phyloP scores from a whole-genome alignment of 1,139 yeast species.

The Scheffersomyces illinoinensis region DNA sequence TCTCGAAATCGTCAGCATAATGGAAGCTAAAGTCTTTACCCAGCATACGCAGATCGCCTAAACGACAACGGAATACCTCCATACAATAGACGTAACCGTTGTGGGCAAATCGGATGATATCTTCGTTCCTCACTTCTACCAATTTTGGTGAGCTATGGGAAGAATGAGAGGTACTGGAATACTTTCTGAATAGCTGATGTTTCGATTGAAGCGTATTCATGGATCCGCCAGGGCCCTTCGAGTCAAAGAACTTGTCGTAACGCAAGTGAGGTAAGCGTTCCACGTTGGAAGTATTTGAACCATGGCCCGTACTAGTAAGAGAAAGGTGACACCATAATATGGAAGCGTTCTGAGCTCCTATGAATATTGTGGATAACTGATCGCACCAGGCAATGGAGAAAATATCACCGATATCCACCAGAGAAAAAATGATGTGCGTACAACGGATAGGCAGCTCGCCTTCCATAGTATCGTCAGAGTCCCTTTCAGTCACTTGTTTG shows the following conservation, averaged over 20 bases:
- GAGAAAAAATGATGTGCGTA: constrained; percentile 74
- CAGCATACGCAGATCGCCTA: background rate
- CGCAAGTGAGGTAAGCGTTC: constrained; percentile 73
- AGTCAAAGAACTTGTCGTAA: constrained; percentile 86
- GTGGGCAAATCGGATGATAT: constrained; percentile 81
- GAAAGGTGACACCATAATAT: constrained; percentile 65
- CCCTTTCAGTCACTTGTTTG: background rate
- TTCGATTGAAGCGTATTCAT: constrained; percentile 34
- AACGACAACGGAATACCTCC: constrained; percentile 29
- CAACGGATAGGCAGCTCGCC: constrained; percentile 22
- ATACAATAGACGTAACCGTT: constrained; percentile 85
- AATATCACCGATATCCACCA: constrained; percentile 90
- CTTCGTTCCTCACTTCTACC: constrained; percentile 67
- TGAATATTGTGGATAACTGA: constrained; percentile 58
- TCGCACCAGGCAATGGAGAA: constrained; percentile 79
- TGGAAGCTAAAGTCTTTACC: constrained; percentile 21
- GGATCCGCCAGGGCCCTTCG: constrained; percentile 80
- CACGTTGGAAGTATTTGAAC: constrained; percentile 11
- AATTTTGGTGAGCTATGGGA: constrained; percentile 27
- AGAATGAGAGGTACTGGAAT: constrained; percentile 10
- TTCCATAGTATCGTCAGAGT: background rate
- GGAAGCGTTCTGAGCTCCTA: constrained; percentile 93
- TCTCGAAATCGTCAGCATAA: constrained; percentile 16
- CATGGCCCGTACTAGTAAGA: constrained; percentile 1
- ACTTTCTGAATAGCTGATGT: constrained; percentile 27